phyloP scores from a whole-genome alignment of 352 stramenopile species.

The Saprolegnia diclina region DNA sequence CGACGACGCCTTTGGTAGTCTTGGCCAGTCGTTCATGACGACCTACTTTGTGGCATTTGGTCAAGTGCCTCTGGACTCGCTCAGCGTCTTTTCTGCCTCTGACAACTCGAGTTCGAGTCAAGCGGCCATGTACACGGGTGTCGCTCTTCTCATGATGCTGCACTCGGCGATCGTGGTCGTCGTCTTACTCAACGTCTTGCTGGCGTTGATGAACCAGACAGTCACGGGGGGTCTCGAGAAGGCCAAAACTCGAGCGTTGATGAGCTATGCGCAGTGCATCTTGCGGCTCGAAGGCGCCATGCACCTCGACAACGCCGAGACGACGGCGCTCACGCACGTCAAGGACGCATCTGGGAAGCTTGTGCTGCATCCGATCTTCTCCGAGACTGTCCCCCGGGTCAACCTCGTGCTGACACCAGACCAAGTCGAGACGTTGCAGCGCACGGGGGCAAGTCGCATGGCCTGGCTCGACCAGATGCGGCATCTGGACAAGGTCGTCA shows the following conservation, averaged over 20 bases:
- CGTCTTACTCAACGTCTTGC: conserved; percentile 7
- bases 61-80: conserved; percentile 4
- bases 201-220: conserved; percentile 15
- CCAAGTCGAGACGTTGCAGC: neutral
- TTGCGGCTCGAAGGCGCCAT: conserved; percentile 3
- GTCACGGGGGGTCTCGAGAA: neutral
- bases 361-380: neutral
- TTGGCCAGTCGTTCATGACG: conserved; percentile 14
- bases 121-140: neutral
- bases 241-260: conserved; percentile 1
- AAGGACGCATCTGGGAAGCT: neutral
- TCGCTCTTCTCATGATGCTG: conserved; percentile 2
- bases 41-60: conserved; percentile 10
- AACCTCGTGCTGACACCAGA: neutral
- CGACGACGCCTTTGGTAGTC: neutral
- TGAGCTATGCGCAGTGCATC: conserved; percentile 5
- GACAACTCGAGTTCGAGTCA: neutral
- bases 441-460: neutral
- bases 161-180: neutral
- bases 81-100: neutral
- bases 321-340: neutral
- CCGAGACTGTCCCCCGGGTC: neutral
- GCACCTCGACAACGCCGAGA: neutral
- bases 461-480: neutral
- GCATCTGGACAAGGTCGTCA: neutral